phyloP scores from a whole-genome alignment of 2,329 filamentous ascomycete species.

The Calonectria fujianensis region DNA sequence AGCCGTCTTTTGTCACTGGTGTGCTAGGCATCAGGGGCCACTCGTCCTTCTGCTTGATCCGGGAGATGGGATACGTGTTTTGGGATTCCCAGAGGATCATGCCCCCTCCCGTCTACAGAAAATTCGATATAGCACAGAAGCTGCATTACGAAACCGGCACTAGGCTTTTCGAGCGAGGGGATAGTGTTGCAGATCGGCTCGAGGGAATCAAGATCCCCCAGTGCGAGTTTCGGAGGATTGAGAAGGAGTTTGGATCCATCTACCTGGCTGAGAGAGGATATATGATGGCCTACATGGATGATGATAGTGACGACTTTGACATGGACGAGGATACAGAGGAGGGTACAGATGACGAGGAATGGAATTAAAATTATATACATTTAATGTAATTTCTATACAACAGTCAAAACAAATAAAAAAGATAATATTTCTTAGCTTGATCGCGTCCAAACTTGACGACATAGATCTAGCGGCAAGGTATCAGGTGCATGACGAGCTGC shows the following conservation, averaged over 20 bases:
- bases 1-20: not conserved
- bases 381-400: not conserved
- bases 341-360: not conserved
- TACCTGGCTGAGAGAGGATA: not conserved
- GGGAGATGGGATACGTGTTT: constrained; percentile 3
- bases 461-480: no score
- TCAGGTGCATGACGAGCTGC: no score
- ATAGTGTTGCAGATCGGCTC: not conserved
- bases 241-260: not conserved
- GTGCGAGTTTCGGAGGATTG: not conserved
- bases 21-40: not conserved
- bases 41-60: not conserved
- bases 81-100: not conserved
- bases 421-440: not conserved
- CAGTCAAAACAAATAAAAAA: not conserved
- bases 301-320: not conserved
- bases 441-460: not conserved
- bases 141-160: not conserved
- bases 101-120: not conserved
- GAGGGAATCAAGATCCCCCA: not conserved
- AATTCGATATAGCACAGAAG: not conserved
- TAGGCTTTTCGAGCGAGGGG: not conserved
- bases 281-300: no score
- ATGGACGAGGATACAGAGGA: not conserved
- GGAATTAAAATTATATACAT: not conserved